These are phyloP conservation scores for Aspergillus novofumigatus DNA, from an alignment of 2,329 filamentous ascomycete species.

Conservation along the genomic window DNA sequence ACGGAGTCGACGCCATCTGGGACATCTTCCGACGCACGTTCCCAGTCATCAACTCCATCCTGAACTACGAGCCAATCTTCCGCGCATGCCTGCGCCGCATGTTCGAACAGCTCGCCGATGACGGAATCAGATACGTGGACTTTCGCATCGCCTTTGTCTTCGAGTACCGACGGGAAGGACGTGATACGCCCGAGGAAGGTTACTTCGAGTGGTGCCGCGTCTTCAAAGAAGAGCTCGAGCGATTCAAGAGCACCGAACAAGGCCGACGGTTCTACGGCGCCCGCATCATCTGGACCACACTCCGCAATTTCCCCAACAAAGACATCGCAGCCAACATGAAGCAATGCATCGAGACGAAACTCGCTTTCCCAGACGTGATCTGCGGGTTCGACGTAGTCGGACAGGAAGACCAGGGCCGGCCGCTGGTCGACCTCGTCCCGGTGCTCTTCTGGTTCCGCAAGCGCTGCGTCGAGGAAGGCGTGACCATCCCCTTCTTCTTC, in stretches of 20 bases:
- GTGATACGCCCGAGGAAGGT: constrained; percentile 63
- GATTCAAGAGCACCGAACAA: constrained; percentile 67
- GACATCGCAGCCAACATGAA: constrained; percentile 77
- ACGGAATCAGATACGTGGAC: constrained; percentile 83
- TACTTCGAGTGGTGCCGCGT: constrained; percentile 67
- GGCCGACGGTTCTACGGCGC: constrained; percentile 79
- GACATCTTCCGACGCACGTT: constrained; percentile 74
- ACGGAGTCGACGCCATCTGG: constrained; percentile 82
- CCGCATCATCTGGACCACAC: constrained; percentile 77
- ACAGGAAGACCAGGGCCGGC: constrained; percentile 74
- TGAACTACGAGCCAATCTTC: constrained; percentile 90
- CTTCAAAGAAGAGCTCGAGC: constrained; percentile 71
- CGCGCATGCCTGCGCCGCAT: constrained; percentile 69
- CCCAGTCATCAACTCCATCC: constrained; percentile 64
- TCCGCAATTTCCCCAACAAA: constrained; percentile 62
- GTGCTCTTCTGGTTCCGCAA: constrained; percentile 93
- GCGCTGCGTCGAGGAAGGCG: constrained; percentile 69
- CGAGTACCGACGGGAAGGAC: constrained; percentile 62
- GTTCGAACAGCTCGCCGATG: constrained; percentile 66
- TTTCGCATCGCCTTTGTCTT: constrained; percentile 71
- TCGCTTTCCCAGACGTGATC: constrained; percentile 72
- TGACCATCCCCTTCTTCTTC: constrained; percentile 92
- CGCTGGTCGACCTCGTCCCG: constrained; percentile 72
- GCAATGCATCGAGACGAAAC: constrained; percentile 76
- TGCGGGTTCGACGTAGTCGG: constrained; percentile 88